Evolutionary conservation across 225 moss, liverwort and hornwort genomes (phyloP).

Genomic region (Takakia lepidozioides): DNA sequence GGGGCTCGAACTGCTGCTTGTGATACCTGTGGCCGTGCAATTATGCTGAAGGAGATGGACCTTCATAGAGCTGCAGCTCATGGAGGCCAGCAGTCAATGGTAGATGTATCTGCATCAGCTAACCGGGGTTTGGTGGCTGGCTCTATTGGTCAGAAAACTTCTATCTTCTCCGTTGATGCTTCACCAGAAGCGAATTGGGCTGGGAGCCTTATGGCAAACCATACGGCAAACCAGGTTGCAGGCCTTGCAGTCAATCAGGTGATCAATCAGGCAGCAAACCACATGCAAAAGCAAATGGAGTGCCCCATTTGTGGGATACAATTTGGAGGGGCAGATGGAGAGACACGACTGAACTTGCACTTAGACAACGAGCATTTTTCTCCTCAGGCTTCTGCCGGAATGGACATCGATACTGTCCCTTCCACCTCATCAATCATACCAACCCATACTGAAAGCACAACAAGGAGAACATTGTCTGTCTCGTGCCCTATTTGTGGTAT

Average conservation of each 20-base stretch:
- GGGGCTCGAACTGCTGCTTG: conserved; percentile 45
- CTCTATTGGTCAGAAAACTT: too few relatives aligned
- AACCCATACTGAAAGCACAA: conserved; percentile 10
- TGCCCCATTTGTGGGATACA: conserved; percentile 71
- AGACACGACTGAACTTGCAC: conserved; percentile 67
- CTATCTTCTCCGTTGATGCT: too few relatives aligned
- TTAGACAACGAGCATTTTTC: conserved; percentile 64
- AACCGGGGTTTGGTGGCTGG: background rate
- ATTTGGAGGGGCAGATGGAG: conserved; percentile 50
- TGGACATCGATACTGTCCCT: conserved; percentile 38
- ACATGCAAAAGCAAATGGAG: conserved; percentile 3
- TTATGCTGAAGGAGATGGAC: conserved; percentile 53
- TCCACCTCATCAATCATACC: too few relatives aligned
- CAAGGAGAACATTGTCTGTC: conserved; percentile 54
- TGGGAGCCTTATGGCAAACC: too few relatives aligned
- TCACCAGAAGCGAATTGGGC: too few relatives aligned
- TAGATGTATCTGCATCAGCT: background rate
- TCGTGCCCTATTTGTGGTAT: conserved; percentile 98
- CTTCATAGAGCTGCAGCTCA: conserved; percentile 44
- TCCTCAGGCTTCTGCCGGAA: conserved; percentile 21
- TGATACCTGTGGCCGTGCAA: conserved; percentile 32
- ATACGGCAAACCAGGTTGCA: too few relatives aligned
- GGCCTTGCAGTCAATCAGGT: too few relatives aligned
- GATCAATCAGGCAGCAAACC: too few relatives aligned
- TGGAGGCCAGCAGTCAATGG: background rate